phyloP scores from a whole-genome alignment of 192 early-diverging fungal species.

The Podila clonocystis region DNA sequence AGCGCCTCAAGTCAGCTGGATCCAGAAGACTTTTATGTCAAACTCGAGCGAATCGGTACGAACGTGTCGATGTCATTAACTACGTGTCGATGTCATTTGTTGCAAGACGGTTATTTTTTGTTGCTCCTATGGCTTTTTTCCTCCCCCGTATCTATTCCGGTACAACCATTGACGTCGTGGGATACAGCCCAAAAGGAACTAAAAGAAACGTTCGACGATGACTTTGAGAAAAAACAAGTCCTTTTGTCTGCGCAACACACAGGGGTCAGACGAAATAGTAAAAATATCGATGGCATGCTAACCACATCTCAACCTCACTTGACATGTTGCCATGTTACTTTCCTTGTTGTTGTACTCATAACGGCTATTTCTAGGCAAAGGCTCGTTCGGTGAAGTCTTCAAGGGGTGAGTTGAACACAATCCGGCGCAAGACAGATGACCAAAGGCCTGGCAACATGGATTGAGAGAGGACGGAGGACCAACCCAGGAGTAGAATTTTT shows the following conservation, averaged over 20 bases:
- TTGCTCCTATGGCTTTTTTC: background rate
- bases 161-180: too few species aligned
- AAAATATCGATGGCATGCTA: too few species aligned
- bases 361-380: slow-evolving; percentile 56
- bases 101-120: background rate
- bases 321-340: background rate
- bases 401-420: slow-evolving; percentile 69
- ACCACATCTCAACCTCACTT: background rate
- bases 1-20: slow-evolving; percentile 57
- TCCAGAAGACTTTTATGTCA: slow-evolving; percentile 72
- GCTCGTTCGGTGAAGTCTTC: slow-evolving; percentile 87
- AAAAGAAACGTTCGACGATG: too few species aligned
- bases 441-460: background rate
- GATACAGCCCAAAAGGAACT: too few species aligned
- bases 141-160: background rate
- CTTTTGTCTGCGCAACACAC: too few species aligned
- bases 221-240: too few species aligned
- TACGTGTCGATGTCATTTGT: background rate
- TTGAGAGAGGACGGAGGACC: too few species aligned
- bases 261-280: too few species aligned
- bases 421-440: background rate
- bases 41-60: slow-evolving; percentile 73
- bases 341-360: background rate
- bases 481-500: background rate
- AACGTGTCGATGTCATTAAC: background rate